Percentiles rank a stretch among this genome's conserved stretches.
These are phyloP conservation scores for Hirsutella thompsonii DNA, from an alignment of 2,329 filamentous ascomycete genomes.

Conservation along the genomic window DNA sequence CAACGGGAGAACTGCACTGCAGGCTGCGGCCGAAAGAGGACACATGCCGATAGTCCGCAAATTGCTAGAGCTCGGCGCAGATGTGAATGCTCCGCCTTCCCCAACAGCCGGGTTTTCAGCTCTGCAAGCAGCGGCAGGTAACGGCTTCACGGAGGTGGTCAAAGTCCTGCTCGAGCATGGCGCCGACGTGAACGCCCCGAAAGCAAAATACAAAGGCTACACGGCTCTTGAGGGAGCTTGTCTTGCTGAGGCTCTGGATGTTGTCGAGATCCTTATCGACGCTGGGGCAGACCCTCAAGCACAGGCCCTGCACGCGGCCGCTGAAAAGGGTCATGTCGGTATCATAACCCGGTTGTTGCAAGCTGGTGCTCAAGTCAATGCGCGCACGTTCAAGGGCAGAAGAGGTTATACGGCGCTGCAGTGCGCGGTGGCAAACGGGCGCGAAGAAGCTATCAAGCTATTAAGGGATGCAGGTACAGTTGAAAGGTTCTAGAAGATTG, in stretches of 20 bases:
- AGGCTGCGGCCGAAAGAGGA: conserved; percentile 3
- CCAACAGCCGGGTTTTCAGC: conserved; percentile 7
- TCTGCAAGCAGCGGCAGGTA: conserved; percentile 22
- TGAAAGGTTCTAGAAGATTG: neutral
- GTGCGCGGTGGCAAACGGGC: conserved; percentile 19
- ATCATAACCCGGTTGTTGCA: conserved; percentile 17
- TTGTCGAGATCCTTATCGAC: conserved; percentile 15
- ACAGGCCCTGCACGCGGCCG: conserved; percentile 11
- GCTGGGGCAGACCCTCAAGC: conserved; percentile 17
- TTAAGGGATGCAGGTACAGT: conserved; percentile 23
- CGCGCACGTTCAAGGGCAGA: conserved; percentile 3
- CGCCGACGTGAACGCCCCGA: conserved; percentile 19
- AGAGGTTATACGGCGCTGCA: conserved; percentile 19
- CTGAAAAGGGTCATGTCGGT: conserved; percentile 1
- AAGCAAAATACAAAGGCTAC: conserved; percentile 18
- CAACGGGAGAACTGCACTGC: conserved; percentile 5
- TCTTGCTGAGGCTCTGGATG: conserved; percentile 8
- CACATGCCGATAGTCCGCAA: conserved; percentile 5
- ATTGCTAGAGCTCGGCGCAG: conserved; percentile 13
- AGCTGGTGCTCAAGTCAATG: conserved; percentile 22
- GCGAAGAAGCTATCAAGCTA: conserved; percentile 25
- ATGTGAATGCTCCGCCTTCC: conserved; percentile 14
- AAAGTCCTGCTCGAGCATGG: conserved; percentile 15
- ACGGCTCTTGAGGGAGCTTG: conserved; percentile 27
- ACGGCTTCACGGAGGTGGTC: conserved; percentile 13